Percentiles rank a stretch among this genome's conserved stretches.
phyloP scores from a whole-genome alignment of 805 yeast species.

The Kluyveromyces siamensis region DNA sequence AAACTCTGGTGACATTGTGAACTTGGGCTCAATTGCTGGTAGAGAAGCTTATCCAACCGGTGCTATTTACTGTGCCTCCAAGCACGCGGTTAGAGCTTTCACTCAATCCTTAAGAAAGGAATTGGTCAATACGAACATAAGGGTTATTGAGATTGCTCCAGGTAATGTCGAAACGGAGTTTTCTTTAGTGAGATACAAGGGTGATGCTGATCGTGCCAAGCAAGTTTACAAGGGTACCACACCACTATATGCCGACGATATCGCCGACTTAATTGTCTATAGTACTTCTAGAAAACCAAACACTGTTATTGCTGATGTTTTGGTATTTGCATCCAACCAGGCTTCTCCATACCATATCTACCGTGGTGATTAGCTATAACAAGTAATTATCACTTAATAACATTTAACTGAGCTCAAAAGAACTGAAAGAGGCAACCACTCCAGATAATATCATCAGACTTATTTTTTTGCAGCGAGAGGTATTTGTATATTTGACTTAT shows the following conservation, averaged over 20 bases:
- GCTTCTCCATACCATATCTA: slow-evolving; percentile 65
- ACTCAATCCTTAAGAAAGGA: slow-evolving; percentile 69
- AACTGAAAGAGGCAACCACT: too few relatives aligned
- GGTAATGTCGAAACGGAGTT: slow-evolving; percentile 67
- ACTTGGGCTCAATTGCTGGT: slow-evolving; percentile 72
- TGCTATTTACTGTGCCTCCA: slow-evolving; percentile 67
- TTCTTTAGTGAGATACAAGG: slow-evolving; percentile 49
- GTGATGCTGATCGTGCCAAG: slow-evolving; percentile 45
- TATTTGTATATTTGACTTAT: not conserved
- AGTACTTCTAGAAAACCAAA: slow-evolving; percentile 48
- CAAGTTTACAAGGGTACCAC: slow-evolving; percentile 46
- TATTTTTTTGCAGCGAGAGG: too few relatives aligned
- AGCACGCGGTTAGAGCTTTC: slow-evolving; percentile 64
- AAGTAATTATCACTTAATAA: not conserved
- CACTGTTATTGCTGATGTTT: slow-evolving; percentile 61
- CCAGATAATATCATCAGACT: too few relatives aligned
- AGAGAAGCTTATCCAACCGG: slow-evolving; percentile 76
- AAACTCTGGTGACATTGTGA: slow-evolving; percentile 65
- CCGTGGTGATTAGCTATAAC: slow-evolving; percentile 27
- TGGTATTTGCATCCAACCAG: slow-evolving; percentile 80
- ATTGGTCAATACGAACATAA: slow-evolving; percentile 55
- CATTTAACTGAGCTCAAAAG: not conserved
- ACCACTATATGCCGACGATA: slow-evolving; percentile 49
- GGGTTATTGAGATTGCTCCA: slow-evolving; percentile 61
- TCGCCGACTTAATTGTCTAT: slow-evolving; percentile 53